Conservation (phyloP, 495 filamentous ascomycete genomes). For the Hypoxylon rickii region DNA sequence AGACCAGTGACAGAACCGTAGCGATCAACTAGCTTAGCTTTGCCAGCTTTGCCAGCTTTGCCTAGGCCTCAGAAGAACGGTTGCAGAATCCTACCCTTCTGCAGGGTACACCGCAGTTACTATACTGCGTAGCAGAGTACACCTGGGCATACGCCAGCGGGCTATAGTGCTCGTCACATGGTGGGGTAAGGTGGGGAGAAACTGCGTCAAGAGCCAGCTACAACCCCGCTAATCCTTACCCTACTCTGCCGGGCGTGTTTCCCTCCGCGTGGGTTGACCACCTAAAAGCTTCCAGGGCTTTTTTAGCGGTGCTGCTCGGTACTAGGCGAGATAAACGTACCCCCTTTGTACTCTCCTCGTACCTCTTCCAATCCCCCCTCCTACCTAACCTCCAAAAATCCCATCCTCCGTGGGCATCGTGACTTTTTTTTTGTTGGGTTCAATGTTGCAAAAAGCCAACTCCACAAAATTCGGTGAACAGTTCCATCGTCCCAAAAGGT, state of each 20-base stretch:
- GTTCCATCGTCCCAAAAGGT: too few relatives aligned
- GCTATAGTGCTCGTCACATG: conserved; percentile 33
- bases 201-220: conserved; percentile 8
- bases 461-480: conserved; percentile 25
- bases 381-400: conserved; percentile 12
- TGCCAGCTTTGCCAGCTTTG: not conserved
- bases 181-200: conserved; percentile 26
- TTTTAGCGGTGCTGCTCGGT: conserved; percentile 3
- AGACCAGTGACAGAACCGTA: too few relatives aligned
- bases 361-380: conserved; percentile 1
- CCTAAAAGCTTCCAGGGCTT: too few relatives aligned
- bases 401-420: conserved; percentile 22
- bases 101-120: conserved; percentile 31
- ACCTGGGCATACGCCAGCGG: not conserved
- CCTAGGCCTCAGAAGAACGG: conserved; percentile 16
- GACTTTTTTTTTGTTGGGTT: conserved; percentile 29
- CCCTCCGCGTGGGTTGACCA: conserved; percentile 19
- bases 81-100: conserved; percentile 32
- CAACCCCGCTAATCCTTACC: conserved; percentile 32
- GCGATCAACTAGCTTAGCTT: too few relatives aligned
- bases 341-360: conserved; percentile 5
- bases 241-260: conserved; percentile 5
- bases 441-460: too few relatives aligned
- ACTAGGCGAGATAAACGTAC: too few relatives aligned
- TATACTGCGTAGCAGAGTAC: not conserved